Evolutionary conservation across 164 flowering plant species (phyloP), one percentile per base, ranked within the genome.

Genomic region (Kalanchoe fedtschenkoi): DNA sequence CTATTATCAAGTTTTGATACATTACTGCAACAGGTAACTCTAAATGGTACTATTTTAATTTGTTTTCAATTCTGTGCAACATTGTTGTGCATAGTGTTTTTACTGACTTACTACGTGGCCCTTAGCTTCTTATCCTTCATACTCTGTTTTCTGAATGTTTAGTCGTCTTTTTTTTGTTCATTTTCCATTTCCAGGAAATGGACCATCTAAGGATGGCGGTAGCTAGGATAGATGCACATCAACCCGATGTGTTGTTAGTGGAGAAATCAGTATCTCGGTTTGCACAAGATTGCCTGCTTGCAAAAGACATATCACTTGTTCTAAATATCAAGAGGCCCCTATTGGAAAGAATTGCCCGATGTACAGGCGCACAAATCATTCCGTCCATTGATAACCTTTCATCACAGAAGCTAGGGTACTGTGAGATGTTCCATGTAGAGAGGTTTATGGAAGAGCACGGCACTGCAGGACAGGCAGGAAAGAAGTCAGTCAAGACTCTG

Each of bases 1-100:
- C 86, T 44, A 56, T 70, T 91, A 66, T 91, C 97, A 34, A 91
- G 96, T 79, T 77, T 95, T 69, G 97, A 89, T 69, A 89, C 96
- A 57, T 70, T 95, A 51, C 71, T 91, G 81, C 91, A 91, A 79
- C 97, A 91, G 97, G 99, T 51, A 24, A 51, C 56, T 10, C 26
- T 26, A 22, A 19, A 14, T 22, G 21, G 3, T 22, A 47, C 28
- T 14, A n/a, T 47, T 47, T 19, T 8, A 47, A 47, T 47, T 8
- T 4, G 13, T 47, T n/a, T 22, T 22, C 54, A 47, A 47, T 22
- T 3, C 24, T 11, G 11, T 22, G 24, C 22, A 22, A 22, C 54
- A 47, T 19, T 6, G 14, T 47, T 22, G 24, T 47, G 2, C 28
- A 47, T 47, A 13, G 54, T 21, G 54, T 51, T 51, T n/a, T 37